Evolutionary conservation across 768 basidiomycete species (phyloP).

Genomic region (Hortiboletus campestris): DNA sequence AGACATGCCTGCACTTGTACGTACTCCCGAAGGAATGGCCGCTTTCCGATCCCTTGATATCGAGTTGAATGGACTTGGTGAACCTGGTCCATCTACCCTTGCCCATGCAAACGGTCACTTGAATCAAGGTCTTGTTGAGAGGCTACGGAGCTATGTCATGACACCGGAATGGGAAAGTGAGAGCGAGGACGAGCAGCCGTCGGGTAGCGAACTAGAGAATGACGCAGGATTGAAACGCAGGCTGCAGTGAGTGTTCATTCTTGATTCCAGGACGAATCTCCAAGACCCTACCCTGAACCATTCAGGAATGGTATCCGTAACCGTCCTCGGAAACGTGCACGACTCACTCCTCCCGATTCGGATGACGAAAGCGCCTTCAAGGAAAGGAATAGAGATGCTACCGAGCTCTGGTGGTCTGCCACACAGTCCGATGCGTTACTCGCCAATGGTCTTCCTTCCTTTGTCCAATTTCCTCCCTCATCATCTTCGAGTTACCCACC

Average conservation of each 20-base stretch:
- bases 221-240: slow-evolving; percentile 64
- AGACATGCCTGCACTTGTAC: slow-evolving; percentile 65
- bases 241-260: slow-evolving; percentile 22
- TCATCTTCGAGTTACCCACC: slow-evolving; percentile 4
- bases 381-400: slow-evolving; percentile 41
- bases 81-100: slow-evolving; percentile 35
- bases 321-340: slow-evolving; percentile 63
- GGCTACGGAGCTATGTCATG: slow-evolving; percentile 18
- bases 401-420: slow-evolving; percentile 75
- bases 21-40: slow-evolving; percentile 74
- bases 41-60: slow-evolving; percentile 59
- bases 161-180: slow-evolving; percentile 36
- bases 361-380: slow-evolving; percentile 25
- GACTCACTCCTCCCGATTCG: slow-evolving; percentile 44
- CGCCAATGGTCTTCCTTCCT: slow-evolving; percentile 60
- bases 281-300: neutral
- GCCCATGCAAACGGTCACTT: slow-evolving; percentile 32
- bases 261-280: neutral
- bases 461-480: slow-evolving; percentile 36
- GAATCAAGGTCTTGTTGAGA: slow-evolving; percentile 17
- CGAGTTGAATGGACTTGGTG: slow-evolving; percentile 42
- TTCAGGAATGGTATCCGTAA: slow-evolving; percentile 25
- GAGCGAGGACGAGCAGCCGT: slow-evolving; percentile 33
- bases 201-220: slow-evolving; percentile 28
- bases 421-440: slow-evolving; percentile 60